Conservation (phyloP, 441 rosid species). For the Geranium incanum region DNA sequence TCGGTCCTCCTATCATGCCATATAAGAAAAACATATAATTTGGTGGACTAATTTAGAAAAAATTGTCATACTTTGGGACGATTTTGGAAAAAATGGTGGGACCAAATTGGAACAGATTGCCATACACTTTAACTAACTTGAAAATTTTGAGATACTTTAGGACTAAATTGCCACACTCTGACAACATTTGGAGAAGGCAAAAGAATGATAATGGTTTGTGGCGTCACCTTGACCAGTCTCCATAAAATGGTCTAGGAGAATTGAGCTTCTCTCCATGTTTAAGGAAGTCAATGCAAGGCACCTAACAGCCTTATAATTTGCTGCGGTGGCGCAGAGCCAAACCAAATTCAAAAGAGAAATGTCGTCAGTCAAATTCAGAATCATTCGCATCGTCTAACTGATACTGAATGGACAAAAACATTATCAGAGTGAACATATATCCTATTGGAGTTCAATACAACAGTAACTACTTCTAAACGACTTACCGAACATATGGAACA, state of each 20-base stretch:
- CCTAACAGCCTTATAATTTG: slow-evolving; percentile 87
- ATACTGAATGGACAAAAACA: background rate
- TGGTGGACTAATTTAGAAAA: background rate
- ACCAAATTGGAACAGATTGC: background rate
- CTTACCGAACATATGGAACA: slow-evolving; percentile 92
- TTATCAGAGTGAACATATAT: no score
- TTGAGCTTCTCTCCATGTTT: slow-evolving; percentile 68
- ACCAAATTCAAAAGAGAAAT: background rate
- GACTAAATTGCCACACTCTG: background rate
- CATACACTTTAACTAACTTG: background rate
- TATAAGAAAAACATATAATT: no score
- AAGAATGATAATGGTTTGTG: slow-evolving; percentile 6
- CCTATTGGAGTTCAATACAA: background rate
- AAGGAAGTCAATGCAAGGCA: slow-evolving; percentile 77
- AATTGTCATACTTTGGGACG: background rate
- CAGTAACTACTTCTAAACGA: slow-evolving; percentile 11
- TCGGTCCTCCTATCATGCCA: background rate
- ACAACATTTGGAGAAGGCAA: background rate
- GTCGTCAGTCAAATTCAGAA: background rate
- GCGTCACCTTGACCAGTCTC: slow-evolving; percentile 62
- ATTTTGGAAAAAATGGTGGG: background rate
- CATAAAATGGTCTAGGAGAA: slow-evolving; percentile 59
- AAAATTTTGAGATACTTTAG: background rate
- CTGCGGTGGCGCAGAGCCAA: slow-evolving; percentile 26
- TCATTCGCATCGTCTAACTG: background rate